phyloP scores from a whole-genome alignment of 2,329 filamentous ascomycete genomes.

The Aureobasidium sp. region DNA sequence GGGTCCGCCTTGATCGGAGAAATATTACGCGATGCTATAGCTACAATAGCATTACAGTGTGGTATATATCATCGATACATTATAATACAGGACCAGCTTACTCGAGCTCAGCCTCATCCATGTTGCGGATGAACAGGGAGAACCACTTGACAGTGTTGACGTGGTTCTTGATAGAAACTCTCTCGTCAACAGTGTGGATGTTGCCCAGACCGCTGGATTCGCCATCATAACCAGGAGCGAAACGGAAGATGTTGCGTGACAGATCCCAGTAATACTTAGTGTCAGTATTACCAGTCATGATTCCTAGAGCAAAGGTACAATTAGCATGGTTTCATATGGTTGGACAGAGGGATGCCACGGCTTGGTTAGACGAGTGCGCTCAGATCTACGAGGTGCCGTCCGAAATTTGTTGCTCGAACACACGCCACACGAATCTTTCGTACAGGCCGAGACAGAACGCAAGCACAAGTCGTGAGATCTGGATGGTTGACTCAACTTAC shows the following conservation, averaged over 20 bases:
- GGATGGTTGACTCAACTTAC: background rate
- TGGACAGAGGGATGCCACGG: background rate
- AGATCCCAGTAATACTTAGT: constrained; percentile 31
- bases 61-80: background rate
- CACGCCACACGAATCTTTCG: background rate
- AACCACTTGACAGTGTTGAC: constrained; percentile 40
- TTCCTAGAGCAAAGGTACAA: background rate
- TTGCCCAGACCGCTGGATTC: constrained; percentile 25
- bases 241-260: constrained; percentile 32
- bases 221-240: constrained; percentile 29
- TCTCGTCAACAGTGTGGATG: constrained; percentile 31
- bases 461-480: background rate
- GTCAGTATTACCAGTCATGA: constrained; percentile 33
- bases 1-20: too few relatives aligned
- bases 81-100: background rate
- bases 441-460: background rate
- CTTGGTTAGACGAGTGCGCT: background rate
- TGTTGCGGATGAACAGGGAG: constrained; percentile 37
- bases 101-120: constrained; percentile 37
- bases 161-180: constrained; percentile 34
- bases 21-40: background rate
- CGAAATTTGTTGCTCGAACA: background rate
- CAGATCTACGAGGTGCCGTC: background rate
- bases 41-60: background rate
- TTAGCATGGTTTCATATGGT: background rate